Evolutionary conservation across 768 basidiomycete genomes (phyloP), one percentile per base, ranked within the genome.

Genomic region (Lactarius sp.): DNA sequence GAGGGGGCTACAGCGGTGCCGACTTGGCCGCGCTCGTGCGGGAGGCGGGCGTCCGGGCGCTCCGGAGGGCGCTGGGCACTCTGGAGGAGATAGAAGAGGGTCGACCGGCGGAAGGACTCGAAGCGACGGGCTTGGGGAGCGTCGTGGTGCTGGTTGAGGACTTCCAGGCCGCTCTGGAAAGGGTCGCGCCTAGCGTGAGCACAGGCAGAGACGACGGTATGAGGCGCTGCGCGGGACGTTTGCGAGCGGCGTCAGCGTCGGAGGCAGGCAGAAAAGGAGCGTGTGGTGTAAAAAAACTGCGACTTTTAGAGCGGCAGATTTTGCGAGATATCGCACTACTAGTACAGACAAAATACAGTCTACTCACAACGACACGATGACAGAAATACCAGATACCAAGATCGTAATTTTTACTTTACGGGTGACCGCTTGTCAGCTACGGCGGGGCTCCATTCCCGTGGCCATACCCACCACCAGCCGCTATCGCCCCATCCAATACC

Each of bases 1-100:
- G 91, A 67, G 92, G 94, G 41, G 94, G 93, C 13, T 95, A 92
- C 73, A 94, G 90, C 69, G 94, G 94, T 8, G 94, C 94, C 0
- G 94, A 98, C 75, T 77, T 97, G 6, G 92, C 94, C 1, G 85
- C 92, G 3, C 76, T 96, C 33, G 90, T 95, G 12, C 78, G 94
- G 46, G 94, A 97, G 74, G 92, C 94, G 0, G 94, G 92, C 3
- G 93, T 96, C 1, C 75, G 81, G n/a, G 92, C 94, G 0, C 75
- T 98, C 61, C 81, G 83, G 64, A 78, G 85, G 1, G 81, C 82
- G 2, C 74, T 27, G 27, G 27, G 27, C 27, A 27, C 27, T 27
- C 78, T 92, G 22, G 22, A 22, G 22, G 22, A 1, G 27, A 27
- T 27, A 27, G 2, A 2, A 27, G 27, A 27, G 27, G 27, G 3